phyloP scores from a whole-genome alignment of 441 rosid species.

The Melastoma candidum region DNA sequence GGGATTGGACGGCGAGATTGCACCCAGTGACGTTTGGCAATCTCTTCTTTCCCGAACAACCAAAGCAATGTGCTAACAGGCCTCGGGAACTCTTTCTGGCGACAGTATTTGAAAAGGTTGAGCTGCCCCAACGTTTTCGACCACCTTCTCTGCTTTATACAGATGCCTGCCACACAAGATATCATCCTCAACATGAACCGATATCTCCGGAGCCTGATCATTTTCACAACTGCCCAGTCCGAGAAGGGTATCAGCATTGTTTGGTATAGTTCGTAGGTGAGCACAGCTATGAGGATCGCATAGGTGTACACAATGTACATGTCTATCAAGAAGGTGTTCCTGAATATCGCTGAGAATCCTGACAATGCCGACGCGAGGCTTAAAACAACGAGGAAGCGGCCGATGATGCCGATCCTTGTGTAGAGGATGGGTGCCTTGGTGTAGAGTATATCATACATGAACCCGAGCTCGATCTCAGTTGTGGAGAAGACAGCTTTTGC shows the following conservation, averaged over 20 bases:
- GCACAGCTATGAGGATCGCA: neutral
- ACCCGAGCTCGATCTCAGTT: conserved; percentile 3
- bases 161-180: neutral
- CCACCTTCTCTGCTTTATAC: conserved; percentile 5
- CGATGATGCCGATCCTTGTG: neutral
- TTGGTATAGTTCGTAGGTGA: conserved; percentile 3
- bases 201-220: neutral
- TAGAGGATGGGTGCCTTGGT: conserved; percentile 1
- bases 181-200: neutral
- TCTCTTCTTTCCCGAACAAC: neutral
- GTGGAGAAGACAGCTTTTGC: neutral
- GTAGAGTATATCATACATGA: conserved; percentile 11
- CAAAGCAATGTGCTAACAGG: neutral
- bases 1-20: neutral
- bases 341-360: conserved; percentile 3
- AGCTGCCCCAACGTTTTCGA: conserved; percentile 2
- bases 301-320: conserved; percentile 1
- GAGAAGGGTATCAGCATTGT: neutral
- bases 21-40: neutral
- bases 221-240: neutral
- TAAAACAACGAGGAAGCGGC: neutral
- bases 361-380: conserved; percentile 1
- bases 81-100: neutral
- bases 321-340: conserved; percentile 1
- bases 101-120: neutral